Evolutionary conservation across 2,329 filamentous ascomycete genomes (phyloP), one percentile per base, ranked within the genome.

Genomic region (Aureobasidium musti): DNA sequence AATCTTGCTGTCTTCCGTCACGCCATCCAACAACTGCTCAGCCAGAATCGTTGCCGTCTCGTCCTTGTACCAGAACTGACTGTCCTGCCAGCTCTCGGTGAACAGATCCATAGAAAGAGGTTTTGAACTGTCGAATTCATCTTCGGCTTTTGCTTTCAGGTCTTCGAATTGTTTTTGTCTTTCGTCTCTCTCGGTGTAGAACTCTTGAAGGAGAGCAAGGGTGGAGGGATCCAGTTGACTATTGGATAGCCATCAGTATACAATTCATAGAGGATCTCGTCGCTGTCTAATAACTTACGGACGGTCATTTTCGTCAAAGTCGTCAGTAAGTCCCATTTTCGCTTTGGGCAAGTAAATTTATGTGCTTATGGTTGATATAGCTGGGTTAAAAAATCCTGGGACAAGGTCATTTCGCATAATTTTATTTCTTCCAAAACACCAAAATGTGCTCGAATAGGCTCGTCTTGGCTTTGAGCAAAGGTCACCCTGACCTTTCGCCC

Each of bases 81-180:
- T 89, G 73, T 89, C 85, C 73, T 93, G 91, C 91, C 91, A 95
- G 76, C 94, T 89, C 77, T 94, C 91, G 1, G 82, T 82, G 72
- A 94, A 95, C 1, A 84, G 80, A 35, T 90, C 86, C 85, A 94
- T 94, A 47, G 79, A 83, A 39, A 86, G 71, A 53, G 77, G 77
- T 57, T 68, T 69, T 2, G 47, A 54, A 47, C 72, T 64, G 13
- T 79, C 76, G 67, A 82, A 81, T 17, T 83, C 81, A 54, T 83
- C 79, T 73, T 90, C 88, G 1, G 87, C 86, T 41, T 82, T 80
- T 13, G 80, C 79, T 77, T 87, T 87, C 63, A 94, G 80, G 69
- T 87, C 83, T 75, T 90, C 86, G 70, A 94, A 91, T 60, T 85
- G 83, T 72, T 87, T 85, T 67, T 83, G 81, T 67, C 85, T 83